These are phyloP conservation scores for Saturnispora quitensis DNA, from an alignment of 805 yeast genomes.

Conservation along the genomic window DNA sequence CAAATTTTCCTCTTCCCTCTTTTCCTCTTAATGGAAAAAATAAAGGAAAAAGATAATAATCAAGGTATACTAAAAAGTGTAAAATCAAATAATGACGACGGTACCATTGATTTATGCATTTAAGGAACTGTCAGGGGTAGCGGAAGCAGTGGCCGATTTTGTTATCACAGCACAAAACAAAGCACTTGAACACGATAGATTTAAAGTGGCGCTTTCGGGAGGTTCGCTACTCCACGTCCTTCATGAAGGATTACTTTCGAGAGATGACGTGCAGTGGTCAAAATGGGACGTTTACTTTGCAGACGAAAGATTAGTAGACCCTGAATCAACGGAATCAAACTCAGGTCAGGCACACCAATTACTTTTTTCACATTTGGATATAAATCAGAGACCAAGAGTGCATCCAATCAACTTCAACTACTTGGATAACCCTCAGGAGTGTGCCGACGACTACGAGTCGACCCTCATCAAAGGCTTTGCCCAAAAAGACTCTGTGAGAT, in stretches of 20 bases:
- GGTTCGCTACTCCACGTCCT: slow-evolving; percentile 86
- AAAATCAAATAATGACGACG: slow-evolving; percentile 38
- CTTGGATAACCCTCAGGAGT: slow-evolving; percentile 75
- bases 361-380: slow-evolving; percentile 61
- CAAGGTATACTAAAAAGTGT: not conserved
- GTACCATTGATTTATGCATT: slow-evolving; percentile 92
- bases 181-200: slow-evolving; percentile 50
- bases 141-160: slow-evolving; percentile 95
- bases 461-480: slow-evolving; percentile 83
- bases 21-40: not conserved
- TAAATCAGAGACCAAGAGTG: slow-evolving; percentile 53
- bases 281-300: slow-evolving; percentile 96
- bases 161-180: slow-evolving; percentile 80
- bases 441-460: slow-evolving; percentile 91
- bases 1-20: not conserved
- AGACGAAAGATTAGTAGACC: slow-evolving; percentile 90
- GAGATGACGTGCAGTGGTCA: slow-evolving; percentile 72
- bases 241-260: slow-evolving; percentile 71
- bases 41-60: not conserved
- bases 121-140: slow-evolving; percentile 82
- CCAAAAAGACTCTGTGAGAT: slow-evolving; percentile 88
- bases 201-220: slow-evolving; percentile 86
- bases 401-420: slow-evolving; percentile 75
- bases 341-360: slow-evolving; percentile 83
- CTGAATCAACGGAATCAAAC: slow-evolving; percentile 72